These are phyloP conservation scores for Aspergillus awamori DNA, from an alignment of 2,329 filamentous ascomycete species.

Conservation along the genomic window DNA sequence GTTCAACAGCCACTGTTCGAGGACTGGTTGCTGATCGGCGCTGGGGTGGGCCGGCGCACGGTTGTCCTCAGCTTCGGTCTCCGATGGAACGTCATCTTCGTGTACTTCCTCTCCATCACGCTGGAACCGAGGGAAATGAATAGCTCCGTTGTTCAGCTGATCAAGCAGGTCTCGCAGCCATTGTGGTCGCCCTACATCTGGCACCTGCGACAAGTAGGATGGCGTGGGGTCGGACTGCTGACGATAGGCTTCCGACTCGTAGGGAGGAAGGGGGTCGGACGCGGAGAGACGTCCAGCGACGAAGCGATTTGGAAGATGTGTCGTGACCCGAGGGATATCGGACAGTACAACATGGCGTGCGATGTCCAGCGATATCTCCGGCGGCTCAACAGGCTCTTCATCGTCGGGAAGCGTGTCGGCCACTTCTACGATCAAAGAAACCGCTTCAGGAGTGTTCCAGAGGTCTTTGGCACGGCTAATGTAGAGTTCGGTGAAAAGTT, in stretches of 20 bases:
- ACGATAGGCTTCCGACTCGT: conserved; percentile 46
- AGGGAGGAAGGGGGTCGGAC: conserved; percentile 80
- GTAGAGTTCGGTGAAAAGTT: conserved; percentile 75
- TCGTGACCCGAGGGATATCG: conserved; percentile 71
- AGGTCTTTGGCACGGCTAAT: conserved; percentile 75
- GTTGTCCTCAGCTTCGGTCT: conserved; percentile 18
- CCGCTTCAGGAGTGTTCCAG: conserved; percentile 79
- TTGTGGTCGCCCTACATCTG: conserved; percentile 36
- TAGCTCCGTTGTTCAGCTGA: conserved; percentile 38
- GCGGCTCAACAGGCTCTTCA: conserved; percentile 48
- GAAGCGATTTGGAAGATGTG: conserved; percentile 66
- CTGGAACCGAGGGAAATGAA: conserved; percentile 30
- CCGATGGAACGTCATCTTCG: conserved; percentile 14
- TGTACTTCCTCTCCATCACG: conserved; percentile 24
- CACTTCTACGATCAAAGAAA: conserved; percentile 68
- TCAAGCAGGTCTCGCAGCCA: conserved; percentile 42
- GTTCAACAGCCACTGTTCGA: conserved; percentile 39
- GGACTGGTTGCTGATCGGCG: conserved; percentile 30
- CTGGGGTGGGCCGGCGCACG: conserved; percentile 26
- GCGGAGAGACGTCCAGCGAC: conserved; percentile 69
- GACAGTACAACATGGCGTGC: conserved; percentile 79
- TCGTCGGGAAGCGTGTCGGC: conserved; percentile 57
- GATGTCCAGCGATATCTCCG: conserved; percentile 57
- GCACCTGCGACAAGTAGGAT: conserved; percentile 34
- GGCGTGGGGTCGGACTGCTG: conserved; percentile 39